Percentiles rank a stretch among this genome's conserved stretches.
These are phyloP conservation scores for Zasmidium citrigriseum DNA, from an alignment of 2,329 filamentous ascomycete species.

Conservation along the genomic window DNA sequence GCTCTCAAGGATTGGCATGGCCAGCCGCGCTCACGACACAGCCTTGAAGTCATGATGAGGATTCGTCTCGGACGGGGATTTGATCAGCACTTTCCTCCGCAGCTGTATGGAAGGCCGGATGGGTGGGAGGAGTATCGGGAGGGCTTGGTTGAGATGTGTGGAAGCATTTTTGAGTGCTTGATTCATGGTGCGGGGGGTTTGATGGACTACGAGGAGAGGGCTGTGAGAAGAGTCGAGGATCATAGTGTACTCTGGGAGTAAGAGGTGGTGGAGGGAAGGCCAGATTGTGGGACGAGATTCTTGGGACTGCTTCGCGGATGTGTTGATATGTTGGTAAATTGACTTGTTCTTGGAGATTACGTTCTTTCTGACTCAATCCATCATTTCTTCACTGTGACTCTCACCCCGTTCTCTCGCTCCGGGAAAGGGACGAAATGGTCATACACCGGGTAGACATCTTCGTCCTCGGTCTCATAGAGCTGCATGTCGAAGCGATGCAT, in stretches of 20 bases:
- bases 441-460: background rate
- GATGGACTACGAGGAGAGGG: background rate
- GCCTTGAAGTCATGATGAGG: background rate
- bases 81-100: no score
- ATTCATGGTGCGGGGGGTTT: background rate
- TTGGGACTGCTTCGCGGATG: no score
- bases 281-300: no score
- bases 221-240: no score
- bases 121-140: background rate
- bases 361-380: background rate
- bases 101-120: no score
- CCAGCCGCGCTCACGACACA: background rate
- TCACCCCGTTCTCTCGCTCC: background rate
- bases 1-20: background rate
- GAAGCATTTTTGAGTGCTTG: background rate
- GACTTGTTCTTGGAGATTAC: background rate
- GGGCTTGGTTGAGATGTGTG: background rate
- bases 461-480: no score
- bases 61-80: background rate
- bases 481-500: no score
- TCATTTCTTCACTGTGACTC: background rate
- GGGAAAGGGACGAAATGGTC: background rate
- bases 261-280: no score
- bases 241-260: no score
- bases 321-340: background rate